Evolutionary conservation across 2,329 filamentous ascomycete species (phyloP).

Genomic region (Didymella lethalis): DNA sequence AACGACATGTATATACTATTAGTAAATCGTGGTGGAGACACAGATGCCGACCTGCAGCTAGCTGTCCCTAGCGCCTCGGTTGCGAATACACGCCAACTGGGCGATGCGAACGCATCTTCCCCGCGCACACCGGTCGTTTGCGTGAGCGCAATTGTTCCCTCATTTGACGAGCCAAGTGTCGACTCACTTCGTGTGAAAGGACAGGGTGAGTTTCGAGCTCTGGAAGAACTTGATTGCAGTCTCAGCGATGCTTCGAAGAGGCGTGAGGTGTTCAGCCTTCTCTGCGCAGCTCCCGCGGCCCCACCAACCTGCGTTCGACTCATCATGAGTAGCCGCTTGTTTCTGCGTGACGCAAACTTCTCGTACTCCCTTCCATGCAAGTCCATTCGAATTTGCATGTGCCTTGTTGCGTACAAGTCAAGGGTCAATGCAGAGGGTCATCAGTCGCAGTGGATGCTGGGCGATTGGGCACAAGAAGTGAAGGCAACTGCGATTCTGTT

Average conservation of each 20-base stretch:
- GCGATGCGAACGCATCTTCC: background rate
- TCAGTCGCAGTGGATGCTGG: background rate
- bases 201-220: background rate
- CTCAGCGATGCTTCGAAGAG: background rate
- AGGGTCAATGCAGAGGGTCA: background rate
- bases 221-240: background rate
- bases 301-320: background rate
- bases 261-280: background rate
- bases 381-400: background rate
- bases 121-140: background rate
- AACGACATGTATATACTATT: constrained; percentile 1
- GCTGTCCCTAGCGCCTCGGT: background rate
- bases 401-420: background rate
- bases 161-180: background rate
- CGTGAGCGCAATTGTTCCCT: background rate
- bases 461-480: background rate
- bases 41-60: background rate
- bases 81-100: background rate
- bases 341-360: background rate
- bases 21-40: background rate
- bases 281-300: background rate
- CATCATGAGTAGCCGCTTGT: background rate
- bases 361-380: background rate
- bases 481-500: background rate
- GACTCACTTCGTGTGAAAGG: background rate